These are phyloP conservation scores for Solanum sejunctum DNA, from an alignment of 257 asterid genomes.

Conservation along the genomic window DNA sequence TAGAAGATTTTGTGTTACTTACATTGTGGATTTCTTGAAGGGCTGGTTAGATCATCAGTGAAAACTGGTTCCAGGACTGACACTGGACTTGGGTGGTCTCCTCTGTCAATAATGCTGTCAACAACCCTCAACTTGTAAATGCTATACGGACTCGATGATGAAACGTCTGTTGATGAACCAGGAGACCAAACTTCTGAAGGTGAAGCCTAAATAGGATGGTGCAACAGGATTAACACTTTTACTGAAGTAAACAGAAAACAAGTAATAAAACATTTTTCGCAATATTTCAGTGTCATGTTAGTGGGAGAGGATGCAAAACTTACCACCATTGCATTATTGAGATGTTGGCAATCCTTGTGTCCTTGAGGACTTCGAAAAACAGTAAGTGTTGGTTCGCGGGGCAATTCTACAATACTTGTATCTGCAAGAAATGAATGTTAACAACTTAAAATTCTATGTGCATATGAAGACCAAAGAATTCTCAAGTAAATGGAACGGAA, in stretches of 20 bases:
- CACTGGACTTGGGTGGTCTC: conserved; percentile 67
- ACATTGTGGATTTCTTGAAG: conserved; percentile 39
- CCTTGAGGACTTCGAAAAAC: conserved; percentile 1
- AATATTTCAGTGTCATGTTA: neutral
- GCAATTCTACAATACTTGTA: conserved; percentile 1
- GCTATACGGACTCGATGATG: conserved; percentile 26
- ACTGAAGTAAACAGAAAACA: neutral
- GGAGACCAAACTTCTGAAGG: conserved; percentile 25
- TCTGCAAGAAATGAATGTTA: neutral
- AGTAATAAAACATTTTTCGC: neutral
- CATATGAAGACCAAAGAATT: neutral
- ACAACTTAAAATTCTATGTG: neutral
- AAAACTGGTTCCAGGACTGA: conserved; percentile 68
- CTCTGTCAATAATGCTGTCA: conserved; percentile 32
- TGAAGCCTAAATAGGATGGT: conserved; percentile 18
- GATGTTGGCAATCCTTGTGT: conserved; percentile 9
- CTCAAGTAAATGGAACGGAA: neutral
- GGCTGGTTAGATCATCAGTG: conserved; percentile 38
- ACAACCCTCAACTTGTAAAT: conserved; percentile 14
- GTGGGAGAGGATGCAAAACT: conserved; percentile 2
- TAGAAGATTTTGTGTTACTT: neutral
- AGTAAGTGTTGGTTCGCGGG: neutral
- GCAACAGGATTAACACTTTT: neutral
- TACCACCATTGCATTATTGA: conserved; percentile 14
- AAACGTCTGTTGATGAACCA: conserved; percentile 23